These are phyloP conservation scores for Mucor ambiguus DNA, from an alignment of 371 early-diverging fungal genomes.

Conservation along the genomic window DNA sequence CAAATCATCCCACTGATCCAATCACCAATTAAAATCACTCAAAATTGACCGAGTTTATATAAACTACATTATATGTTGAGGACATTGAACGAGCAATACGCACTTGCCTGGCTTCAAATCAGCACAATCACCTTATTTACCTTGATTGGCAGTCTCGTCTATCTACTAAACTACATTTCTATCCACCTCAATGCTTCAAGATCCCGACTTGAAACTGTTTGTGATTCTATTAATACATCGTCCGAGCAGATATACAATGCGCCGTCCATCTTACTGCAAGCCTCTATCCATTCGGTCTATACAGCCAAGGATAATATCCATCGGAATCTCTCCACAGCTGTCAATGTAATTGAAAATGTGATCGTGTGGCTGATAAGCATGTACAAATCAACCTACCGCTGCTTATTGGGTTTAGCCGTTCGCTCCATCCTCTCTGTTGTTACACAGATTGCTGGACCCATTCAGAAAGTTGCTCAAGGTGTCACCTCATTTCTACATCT, in stretches of 20 bases:
- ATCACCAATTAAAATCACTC: background rate
- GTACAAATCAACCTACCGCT: conserved; percentile 46
- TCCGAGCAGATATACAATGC: conserved; percentile 21
- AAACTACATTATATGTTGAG: background rate
- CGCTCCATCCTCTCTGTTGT: conserved; percentile 26
- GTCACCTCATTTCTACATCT: conserved; percentile 18
- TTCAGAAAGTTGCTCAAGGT: conserved; percentile 33
- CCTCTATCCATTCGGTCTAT: conserved; percentile 9
- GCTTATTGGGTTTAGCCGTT: conserved; percentile 38
- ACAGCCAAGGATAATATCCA: conserved; percentile 28
- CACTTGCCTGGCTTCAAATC: conserved; percentile 23
- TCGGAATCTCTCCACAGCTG: conserved; percentile 9
- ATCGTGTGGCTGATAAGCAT: conserved; percentile 32
- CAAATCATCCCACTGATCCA: background rate
- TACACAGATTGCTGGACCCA: conserved; percentile 25
- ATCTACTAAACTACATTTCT: background rate
- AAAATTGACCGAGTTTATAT: conserved; percentile 12
- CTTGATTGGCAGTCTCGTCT: conserved; percentile 9
- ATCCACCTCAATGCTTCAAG: conserved; percentile 2
- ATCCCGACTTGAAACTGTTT: conserved; percentile 17
- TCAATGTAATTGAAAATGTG: conserved; percentile 21
- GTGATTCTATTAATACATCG: conserved; percentile 14
- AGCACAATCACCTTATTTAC: conserved; percentile 14
- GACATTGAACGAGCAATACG: conserved; percentile 17
- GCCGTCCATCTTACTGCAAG: conserved; percentile 10